Conservation (phyloP, 129 eudicot species). For the Sambucus nigra region DNA sequence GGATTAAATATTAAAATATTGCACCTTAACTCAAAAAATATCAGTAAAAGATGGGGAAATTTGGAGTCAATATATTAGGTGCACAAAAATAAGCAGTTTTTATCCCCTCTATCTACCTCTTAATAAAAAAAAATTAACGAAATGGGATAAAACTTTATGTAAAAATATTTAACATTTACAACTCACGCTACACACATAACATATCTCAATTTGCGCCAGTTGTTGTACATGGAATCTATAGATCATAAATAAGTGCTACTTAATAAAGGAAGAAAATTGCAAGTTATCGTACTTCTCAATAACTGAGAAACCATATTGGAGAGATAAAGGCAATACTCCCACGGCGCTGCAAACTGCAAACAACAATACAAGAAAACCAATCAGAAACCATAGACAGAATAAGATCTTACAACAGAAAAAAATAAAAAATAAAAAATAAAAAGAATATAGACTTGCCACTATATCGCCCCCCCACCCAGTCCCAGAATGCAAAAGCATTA, state of each 20-base stretch:
- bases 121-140: no score
- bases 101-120: not conserved
- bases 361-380: slow-evolving; percentile 19
- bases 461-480: slow-evolving; percentile 99
- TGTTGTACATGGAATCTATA: not conserved
- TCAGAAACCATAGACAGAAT: slow-evolving; percentile 2
- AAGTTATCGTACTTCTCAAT: slow-evolving; percentile 71
- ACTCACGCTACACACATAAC: not conserved
- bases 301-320: slow-evolving; percentile 86
- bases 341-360: slow-evolving; percentile 97
- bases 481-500: slow-evolving; percentile 99
- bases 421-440: slow-evolving; percentile 1
- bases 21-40: not conserved
- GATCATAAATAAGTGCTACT: not conserved
- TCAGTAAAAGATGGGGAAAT: no score
- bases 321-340: slow-evolving; percentile 91
- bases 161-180: not conserved
- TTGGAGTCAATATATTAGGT: no score
- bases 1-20: not conserved
- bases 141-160: no score
- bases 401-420: not conserved
- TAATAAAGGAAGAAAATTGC: slow-evolving; percentile 10
- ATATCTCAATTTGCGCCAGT: not conserved
- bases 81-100: not conserved
- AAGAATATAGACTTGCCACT: slow-evolving; percentile 60